These are phyloP conservation scores for Myxozyma mucilagina DNA, from an alignment of 805 yeast species.

Conservation along the genomic window DNA sequence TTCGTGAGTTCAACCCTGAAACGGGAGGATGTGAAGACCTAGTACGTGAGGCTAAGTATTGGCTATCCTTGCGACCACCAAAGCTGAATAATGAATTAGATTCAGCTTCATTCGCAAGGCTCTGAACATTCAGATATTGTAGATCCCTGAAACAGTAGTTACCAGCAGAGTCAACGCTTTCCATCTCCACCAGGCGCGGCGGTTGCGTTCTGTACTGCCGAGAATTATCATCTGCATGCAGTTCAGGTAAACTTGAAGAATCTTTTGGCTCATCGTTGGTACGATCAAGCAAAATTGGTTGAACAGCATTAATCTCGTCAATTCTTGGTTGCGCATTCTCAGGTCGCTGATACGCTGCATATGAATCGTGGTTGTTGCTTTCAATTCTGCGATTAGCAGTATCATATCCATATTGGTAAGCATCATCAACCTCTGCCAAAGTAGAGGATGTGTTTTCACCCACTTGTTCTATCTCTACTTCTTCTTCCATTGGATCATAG, in stretches of 20 bases:
- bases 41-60: too few species aligned
- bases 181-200: too few species aligned
- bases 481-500: not conserved
- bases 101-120: too few species aligned
- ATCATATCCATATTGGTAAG: not conserved
- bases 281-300: not conserved
- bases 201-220: not conserved
- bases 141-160: too few species aligned
- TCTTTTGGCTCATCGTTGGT: slow-evolving; percentile 1
- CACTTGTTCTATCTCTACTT: not conserved
- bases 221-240: not conserved
- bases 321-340: not conserved
- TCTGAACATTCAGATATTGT: too few species aligned
- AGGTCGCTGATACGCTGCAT: not conserved
- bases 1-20: too few species aligned
- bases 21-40: too few species aligned
- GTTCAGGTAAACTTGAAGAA: not conserved
- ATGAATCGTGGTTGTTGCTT: not conserved
- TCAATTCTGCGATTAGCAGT: not conserved
- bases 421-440: not conserved
- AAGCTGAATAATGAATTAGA: too few species aligned
- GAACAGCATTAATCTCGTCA: not conserved
- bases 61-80: too few species aligned
- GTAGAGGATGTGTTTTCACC: not conserved
- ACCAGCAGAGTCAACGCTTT: too few species aligned